Base-by-base conservation (phyloP, 1,139 yeast genomes). In the Meyerozyma sp. region DNA sequence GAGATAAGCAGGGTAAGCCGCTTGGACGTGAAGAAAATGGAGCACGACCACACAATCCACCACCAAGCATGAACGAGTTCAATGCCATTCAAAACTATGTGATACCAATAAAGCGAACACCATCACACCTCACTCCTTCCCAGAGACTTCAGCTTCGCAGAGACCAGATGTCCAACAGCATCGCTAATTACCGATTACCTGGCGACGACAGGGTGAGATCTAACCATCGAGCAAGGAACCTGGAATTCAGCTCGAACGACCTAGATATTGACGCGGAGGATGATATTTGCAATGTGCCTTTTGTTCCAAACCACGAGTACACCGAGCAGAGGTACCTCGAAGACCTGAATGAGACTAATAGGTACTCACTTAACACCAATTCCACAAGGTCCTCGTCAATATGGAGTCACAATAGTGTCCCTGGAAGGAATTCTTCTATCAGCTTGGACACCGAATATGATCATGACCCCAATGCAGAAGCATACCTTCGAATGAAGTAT, bases 211-310 rank as follows among this genome's bases (percentile, higher is more conserved):
- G 18, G 7, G 18, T 25, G 2, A 34, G 21, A 36, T 4, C 42
- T 46, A 34, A 36, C 23, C 43, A 39, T n/a, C 45, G 42, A 23
- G 13, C 32, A 5, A 18, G 4, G 21, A 23, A 40, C 21, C 8
- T 30, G 11, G 40, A 36, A 7, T 23, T 38, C 25, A 39, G 13
- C 27, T 23, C 10, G 16, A 75, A 79, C 20, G 84, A 80, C 47
- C 81, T 76, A 43, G 79, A 79, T 30, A 49, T 66, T 40, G 79
- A 82, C 6, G 78, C 70, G 41, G 76, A 76, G 42, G 64, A 72
- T 14, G 65, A 75, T 29, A 77, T 81, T 48, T 81, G 70, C 63
- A 82, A 83, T 52, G 85, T 83, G 13, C 90, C 89, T 2, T 61
- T 80, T 39, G 73, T 85, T 0, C 14, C 34, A 8, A 13, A n/a